Conservation (phyloP, 148 eudicot species). For the Chenopodium formosanum region DNA sequence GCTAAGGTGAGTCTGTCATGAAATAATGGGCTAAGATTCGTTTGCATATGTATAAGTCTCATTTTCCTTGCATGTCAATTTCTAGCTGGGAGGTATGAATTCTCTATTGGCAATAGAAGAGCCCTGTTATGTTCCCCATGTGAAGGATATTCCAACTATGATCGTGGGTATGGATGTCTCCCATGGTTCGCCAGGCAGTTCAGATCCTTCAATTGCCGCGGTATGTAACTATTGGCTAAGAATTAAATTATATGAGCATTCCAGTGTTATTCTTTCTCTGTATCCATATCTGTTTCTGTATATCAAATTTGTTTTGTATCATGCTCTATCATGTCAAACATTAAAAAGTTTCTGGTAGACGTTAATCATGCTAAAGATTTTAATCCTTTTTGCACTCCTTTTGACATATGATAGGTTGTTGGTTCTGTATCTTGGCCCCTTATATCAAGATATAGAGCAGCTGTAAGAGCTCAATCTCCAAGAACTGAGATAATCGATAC, state of each 20-base stretch:
- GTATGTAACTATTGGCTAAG: conserved; percentile 34
- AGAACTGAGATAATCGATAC: conserved; percentile 87
- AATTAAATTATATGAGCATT: not conserved
- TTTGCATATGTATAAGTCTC: not conserved
- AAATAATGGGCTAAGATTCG: not conserved
- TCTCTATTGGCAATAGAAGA: conserved; percentile 79
- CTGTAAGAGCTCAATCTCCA: conserved; percentile 72
- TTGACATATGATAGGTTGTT: conserved; percentile 57
- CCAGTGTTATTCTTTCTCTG: not conserved
- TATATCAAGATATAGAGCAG: conserved; percentile 90
- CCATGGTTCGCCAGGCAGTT: conserved; percentile 81
- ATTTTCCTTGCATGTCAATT: conserved; percentile 11
- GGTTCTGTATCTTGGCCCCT: conserved; percentile 90
- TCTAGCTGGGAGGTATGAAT: conserved; percentile 87
- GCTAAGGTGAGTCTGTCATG: conserved; percentile 58
- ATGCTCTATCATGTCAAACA: not conserved
- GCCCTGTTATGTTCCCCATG: conserved; percentile 51
- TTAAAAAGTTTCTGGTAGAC: not conserved
- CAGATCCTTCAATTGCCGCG: conserved; percentile 94
- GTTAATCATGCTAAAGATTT: not conserved
- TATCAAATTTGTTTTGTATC: conserved; percentile 4
- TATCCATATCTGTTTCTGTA: not conserved
- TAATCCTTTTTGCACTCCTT: not conserved
- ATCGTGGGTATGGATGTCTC: conserved; percentile 96
- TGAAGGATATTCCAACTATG: conserved; percentile 84